Evolutionary conservation across 1,139 yeast species (phyloP).

Genomic region (Hyphopichia wangnamkhiaoensis): DNA sequence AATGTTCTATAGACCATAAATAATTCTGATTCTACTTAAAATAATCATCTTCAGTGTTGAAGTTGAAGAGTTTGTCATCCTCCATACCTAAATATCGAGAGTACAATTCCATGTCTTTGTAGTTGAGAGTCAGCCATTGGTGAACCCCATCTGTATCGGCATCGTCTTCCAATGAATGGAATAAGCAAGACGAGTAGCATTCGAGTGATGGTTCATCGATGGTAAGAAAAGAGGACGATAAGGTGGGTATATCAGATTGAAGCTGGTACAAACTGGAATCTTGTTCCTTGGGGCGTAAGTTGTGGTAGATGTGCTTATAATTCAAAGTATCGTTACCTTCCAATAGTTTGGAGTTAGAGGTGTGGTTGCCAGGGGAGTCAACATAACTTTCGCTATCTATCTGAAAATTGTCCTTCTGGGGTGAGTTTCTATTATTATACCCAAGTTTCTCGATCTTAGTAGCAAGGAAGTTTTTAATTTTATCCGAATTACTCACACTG

Average conservation of each 20-base stretch:
- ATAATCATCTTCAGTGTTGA: constrained; percentile 33
- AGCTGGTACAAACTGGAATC: constrained; percentile 9
- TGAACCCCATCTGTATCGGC: neutral
- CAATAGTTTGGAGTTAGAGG: neutral
- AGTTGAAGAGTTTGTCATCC: constrained; percentile 21
- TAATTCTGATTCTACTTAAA: no score
- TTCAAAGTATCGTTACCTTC: neutral
- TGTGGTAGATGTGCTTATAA: neutral
- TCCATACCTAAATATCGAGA: constrained; percentile 28
- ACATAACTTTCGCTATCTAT: neutral
- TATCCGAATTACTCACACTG: constrained; percentile 23
- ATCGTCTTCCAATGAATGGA: neutral
- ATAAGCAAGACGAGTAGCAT: neutral
- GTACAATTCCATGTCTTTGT: constrained; percentile 22
- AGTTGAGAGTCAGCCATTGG: constrained; percentile 2
- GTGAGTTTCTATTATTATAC: constrained; percentile 14
- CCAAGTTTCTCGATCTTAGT: constrained; percentile 37
- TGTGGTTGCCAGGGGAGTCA: neutral
- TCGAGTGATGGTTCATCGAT: neutral
- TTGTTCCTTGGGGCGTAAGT: constrained; percentile 4
- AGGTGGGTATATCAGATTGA: constrained; percentile 6
- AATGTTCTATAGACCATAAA: no score
- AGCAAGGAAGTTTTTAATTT: constrained; percentile 29
- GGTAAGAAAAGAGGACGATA: neutral
- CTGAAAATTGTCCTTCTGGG: neutral